phyloP scores from a whole-genome alignment of 805 yeast genomes.

The Metschnikowia matae region DNA sequence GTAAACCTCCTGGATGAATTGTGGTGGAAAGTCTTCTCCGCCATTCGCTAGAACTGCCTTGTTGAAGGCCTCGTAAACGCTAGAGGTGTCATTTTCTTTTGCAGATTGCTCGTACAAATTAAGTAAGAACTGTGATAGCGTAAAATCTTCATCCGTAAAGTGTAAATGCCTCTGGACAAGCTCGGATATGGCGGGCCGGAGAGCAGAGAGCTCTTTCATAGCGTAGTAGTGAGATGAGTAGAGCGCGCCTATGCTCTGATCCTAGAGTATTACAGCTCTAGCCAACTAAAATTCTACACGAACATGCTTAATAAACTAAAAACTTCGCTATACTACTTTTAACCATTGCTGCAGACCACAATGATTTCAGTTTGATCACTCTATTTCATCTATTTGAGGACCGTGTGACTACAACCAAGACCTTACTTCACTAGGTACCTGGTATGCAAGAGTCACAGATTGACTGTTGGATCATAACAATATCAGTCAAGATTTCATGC shows the following conservation, averaged over 20 bases:
- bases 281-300: not conserved
- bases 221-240: not conserved
- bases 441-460: too few species aligned
- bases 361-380: too few species aligned
- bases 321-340: not conserved
- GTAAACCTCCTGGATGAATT: slow-evolving; percentile 25
- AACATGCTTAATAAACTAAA: not conserved
- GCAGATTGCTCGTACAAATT: slow-evolving; percentile 22
- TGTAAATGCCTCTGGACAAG: slow-evolving; percentile 12
- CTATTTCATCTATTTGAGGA: not conserved
- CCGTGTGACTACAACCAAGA: not conserved
- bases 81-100: slow-evolving; percentile 3
- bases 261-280: not conserved
- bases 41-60: slow-evolving; percentile 31
- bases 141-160: slow-evolving; percentile 17
- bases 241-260: not conserved
- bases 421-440: too few species aligned
- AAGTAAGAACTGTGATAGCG: slow-evolving; percentile 27
- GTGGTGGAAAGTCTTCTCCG: slow-evolving; percentile 37
- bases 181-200: slow-evolving; percentile 5
- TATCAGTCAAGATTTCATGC: too few species aligned
- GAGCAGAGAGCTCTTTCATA: slow-evolving; percentile 2
- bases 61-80: slow-evolving; percentile 9
- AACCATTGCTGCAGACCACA: not conserved
- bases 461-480: too few species aligned